These are phyloP conservation scores for Malbranchea zuffiana DNA, from an alignment of 2,329 filamentous ascomycete genomes.

Conservation along the genomic window DNA sequence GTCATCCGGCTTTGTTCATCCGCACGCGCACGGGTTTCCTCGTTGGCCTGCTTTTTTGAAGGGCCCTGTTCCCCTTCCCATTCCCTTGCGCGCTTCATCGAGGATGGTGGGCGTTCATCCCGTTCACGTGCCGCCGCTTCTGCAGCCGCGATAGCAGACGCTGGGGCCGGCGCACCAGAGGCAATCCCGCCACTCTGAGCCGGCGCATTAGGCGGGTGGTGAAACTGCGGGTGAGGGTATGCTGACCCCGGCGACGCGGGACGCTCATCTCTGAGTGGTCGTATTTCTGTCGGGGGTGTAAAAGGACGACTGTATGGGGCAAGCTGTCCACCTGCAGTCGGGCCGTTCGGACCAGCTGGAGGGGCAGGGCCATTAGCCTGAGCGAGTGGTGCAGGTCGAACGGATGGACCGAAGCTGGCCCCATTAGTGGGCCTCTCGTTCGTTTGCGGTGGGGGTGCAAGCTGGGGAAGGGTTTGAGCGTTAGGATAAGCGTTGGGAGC, in stretches of 20 bases:
- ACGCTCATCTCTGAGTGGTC: conserved; percentile 70
- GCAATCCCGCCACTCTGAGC: conserved; percentile 47
- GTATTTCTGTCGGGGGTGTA: conserved; percentile 74
- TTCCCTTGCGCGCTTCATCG: conserved; percentile 73
- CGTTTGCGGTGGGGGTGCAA: conserved; percentile 36
- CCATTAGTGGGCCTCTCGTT: conserved; percentile 26
- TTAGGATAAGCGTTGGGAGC: conserved; percentile 42
- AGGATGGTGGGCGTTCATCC: conserved; percentile 68
- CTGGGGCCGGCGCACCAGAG: conserved; percentile 55
- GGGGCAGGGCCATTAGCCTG: conserved; percentile 20
- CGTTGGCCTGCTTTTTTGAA: conserved; percentile 74
- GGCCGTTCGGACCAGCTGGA: conserved; percentile 49
- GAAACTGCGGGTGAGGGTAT: conserved; percentile 71
- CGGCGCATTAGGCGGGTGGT: conserved; percentile 51
- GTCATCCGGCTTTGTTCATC: conserved; percentile 60
- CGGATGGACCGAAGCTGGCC: conserved; percentile 25
- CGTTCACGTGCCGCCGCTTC: conserved; percentile 56
- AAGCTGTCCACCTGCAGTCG: conserved; percentile 45
- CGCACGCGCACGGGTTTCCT: conserved; percentile 75
- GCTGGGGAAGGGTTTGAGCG: conserved; percentile 43
- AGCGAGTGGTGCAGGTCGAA: conserved; percentile 37
- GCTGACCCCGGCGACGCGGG: conserved; percentile 84
- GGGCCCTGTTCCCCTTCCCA: conserved; percentile 72
- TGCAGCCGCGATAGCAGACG: conserved; percentile 54
- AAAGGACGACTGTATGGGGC: conserved; percentile 63